A percentile compares a stretch with the other conserved stretches of the same genome.
phyloP scores from a whole-genome alignment of 179 eudicot genomes.

The Silene vulgaris region DNA sequence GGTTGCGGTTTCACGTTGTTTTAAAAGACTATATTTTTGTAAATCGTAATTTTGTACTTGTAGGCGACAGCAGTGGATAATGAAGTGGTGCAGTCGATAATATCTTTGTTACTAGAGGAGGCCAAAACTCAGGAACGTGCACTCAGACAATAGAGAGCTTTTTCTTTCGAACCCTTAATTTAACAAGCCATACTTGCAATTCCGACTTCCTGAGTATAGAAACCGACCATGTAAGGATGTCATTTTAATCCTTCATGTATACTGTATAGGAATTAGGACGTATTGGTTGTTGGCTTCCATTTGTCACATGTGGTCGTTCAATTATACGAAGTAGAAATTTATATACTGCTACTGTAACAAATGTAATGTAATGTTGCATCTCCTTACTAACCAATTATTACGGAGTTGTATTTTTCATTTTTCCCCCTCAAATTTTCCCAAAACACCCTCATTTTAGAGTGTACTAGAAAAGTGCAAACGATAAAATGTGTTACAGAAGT shows the following conservation, averaged over 20 bases:
- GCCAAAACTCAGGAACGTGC: conserved; percentile 40
- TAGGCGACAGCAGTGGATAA: conserved; percentile 53
- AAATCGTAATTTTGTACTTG: neutral
- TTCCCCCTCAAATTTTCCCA: too few relatives aligned
- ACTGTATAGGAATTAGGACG: too few relatives aligned
- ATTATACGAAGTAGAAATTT: neutral
- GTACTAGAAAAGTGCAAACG: too few relatives aligned
- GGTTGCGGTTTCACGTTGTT: neutral
- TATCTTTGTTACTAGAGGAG: conserved; percentile 78
- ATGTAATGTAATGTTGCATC: too few relatives aligned
- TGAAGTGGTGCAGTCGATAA: conserved; percentile 73
- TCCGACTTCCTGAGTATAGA: neutral
- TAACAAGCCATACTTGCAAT: neutral
- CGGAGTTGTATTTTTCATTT: too few relatives aligned
- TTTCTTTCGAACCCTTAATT: too few relatives aligned
- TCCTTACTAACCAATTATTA: too few relatives aligned
- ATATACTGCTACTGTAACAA: neutral
- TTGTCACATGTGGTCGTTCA: neutral
- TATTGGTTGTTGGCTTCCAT: neutral
- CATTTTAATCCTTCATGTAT: neutral
- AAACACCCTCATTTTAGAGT: too few relatives aligned
- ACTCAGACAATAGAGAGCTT: conserved; percentile 13
- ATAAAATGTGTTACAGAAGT: too few relatives aligned
- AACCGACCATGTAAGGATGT: neutral
- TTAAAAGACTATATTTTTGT: neutral